Conservation (phyloP, 2,329 filamentous ascomycete species). For the Colletotrichum sublineola region DNA sequence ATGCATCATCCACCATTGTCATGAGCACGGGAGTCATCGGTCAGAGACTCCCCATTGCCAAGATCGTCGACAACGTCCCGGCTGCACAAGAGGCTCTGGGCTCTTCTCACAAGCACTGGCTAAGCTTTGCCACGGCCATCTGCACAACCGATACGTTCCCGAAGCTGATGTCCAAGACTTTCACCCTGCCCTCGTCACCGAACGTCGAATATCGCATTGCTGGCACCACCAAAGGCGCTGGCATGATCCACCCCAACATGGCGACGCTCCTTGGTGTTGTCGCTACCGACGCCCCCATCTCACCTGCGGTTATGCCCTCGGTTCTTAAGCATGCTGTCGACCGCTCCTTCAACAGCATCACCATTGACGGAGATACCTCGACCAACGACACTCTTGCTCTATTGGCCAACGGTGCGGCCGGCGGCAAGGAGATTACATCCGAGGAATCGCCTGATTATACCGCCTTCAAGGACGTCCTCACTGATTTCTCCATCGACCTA, state of each 20-base stretch:
- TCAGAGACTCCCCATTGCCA: constrained; percentile 90
- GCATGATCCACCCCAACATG: constrained; percentile 99
- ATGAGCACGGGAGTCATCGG: constrained; percentile 99
- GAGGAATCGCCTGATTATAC: constrained; percentile 72
- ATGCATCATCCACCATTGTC: constrained; percentile 77
- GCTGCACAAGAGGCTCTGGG: constrained; percentile 79
- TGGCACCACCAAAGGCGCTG: constrained; percentile 97
- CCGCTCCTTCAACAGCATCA: constrained; percentile 95
- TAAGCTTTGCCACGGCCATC: constrained; percentile 88
- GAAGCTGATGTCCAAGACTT: constrained; percentile 89
- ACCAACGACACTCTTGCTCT: constrained; percentile 97
- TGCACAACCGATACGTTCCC: constrained; percentile 99
- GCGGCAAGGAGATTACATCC: constrained; percentile 73
- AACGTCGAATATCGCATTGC: constrained; percentile 84
- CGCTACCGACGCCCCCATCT: constrained; percentile 89
- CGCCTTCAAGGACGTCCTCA: constrained; percentile 79
- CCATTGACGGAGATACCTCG: constrained; percentile 95
- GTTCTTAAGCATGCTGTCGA: constrained; percentile 82
- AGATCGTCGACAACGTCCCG: constrained; percentile 88
- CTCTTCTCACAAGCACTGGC: constrained; percentile 85
- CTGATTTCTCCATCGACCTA: constrained; percentile 83
- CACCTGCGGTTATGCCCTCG: constrained; percentile 73
- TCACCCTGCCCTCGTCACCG: constrained; percentile 85
- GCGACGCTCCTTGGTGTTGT: constrained; percentile 93
- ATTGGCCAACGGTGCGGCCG: constrained; percentile 94